Percentiles rank a stretch among this genome's conserved stretches.
Evolutionary conservation across 208 protist species (phyloP).

Genomic region (Trypanosomatidae sp.): DNA sequence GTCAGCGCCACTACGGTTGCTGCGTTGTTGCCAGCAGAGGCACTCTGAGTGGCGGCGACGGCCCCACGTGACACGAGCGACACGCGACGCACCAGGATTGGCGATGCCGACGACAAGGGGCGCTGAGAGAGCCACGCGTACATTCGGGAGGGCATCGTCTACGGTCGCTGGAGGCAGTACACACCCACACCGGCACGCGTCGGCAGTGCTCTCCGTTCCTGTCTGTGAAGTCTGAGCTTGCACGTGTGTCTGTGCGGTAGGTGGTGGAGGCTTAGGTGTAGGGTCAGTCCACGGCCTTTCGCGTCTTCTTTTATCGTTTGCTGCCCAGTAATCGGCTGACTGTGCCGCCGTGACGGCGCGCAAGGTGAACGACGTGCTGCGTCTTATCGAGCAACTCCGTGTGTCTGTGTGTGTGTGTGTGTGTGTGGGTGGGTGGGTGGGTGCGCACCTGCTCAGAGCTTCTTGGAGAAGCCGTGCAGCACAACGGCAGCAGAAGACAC

Average conservation of each 20-base stretch:
- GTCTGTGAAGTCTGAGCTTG: neutral
- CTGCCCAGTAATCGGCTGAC: neutral
- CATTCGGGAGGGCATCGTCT: neutral
- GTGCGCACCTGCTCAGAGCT: neutral
- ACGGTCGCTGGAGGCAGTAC: neutral
- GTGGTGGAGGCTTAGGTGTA: neutral
- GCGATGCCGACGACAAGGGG: neutral
- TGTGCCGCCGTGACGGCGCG: neutral
- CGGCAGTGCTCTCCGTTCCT: neutral
- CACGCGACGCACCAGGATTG: neutral
- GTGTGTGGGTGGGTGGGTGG: neutral
- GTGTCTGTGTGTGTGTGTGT: neutral
- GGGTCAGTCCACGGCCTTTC: neutral
- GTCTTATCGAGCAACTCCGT: neutral
- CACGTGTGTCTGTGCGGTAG: neutral
- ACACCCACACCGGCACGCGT: neutral
- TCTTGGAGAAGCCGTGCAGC: neutral
- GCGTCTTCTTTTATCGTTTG: neutral
- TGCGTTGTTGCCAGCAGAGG: neutral
- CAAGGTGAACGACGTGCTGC: neutral
- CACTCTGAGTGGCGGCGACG: neutral
- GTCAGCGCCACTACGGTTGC: too few species aligned
- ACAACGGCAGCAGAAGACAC: neutral
- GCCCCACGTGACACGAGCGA: neutral
- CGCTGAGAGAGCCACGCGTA: neutral